A percentile compares a stretch with the other conserved stretches of the same genome.
Conservation (phyloP, 2,329 filamentous ascomycete genomes). For the Ophiostoma himal-ulmi region DNA sequence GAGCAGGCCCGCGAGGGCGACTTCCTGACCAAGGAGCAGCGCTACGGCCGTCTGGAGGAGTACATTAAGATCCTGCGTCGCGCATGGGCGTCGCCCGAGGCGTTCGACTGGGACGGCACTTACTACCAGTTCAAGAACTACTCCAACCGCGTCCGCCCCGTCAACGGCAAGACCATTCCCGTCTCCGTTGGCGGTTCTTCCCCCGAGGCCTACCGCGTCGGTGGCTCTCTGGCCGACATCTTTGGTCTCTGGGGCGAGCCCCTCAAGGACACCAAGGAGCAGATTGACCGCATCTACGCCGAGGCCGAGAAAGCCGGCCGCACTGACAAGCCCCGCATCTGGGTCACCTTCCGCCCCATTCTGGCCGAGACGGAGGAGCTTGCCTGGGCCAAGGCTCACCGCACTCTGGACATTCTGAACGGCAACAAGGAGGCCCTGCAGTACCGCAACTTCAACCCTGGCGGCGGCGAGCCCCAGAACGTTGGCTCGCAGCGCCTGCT, state of each 20-base stretch:
- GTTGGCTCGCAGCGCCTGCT: slow-evolving; percentile 54
- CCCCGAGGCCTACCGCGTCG: slow-evolving; percentile 53
- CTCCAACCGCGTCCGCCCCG: slow-evolving; percentile 48
- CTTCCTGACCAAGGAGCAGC: slow-evolving; percentile 51
- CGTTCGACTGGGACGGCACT: slow-evolving; percentile 57
- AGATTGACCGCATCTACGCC: slow-evolving; percentile 55
- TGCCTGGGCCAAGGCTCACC: slow-evolving; percentile 56
- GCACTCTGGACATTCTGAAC: slow-evolving; percentile 48
- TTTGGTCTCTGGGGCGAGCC: slow-evolving; percentile 61
- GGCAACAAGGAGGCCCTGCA: slow-evolving; percentile 31
- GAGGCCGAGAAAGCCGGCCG: slow-evolving; percentile 54
- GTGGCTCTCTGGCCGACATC: slow-evolving; percentile 54
- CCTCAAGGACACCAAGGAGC: slow-evolving; percentile 57
- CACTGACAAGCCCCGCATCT: slow-evolving; percentile 51
- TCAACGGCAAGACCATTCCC: slow-evolving; percentile 46
- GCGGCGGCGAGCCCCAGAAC: slow-evolving; percentile 44
- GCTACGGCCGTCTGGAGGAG: slow-evolving; percentile 54
- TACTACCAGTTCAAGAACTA: slow-evolving; percentile 57
- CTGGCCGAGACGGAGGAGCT: slow-evolving; percentile 56
- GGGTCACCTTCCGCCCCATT: slow-evolving; percentile 60
- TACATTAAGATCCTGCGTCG: slow-evolving; percentile 56
- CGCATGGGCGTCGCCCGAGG: slow-evolving; percentile 51
- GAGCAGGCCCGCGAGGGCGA: slow-evolving; percentile 58
- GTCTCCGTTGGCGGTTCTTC: slow-evolving; percentile 56
- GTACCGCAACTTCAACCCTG: slow-evolving; percentile 31